phyloP scores from a whole-genome alignment of 2,329 filamentous ascomycete genomes.

The Talaromyces atroroseus region DNA sequence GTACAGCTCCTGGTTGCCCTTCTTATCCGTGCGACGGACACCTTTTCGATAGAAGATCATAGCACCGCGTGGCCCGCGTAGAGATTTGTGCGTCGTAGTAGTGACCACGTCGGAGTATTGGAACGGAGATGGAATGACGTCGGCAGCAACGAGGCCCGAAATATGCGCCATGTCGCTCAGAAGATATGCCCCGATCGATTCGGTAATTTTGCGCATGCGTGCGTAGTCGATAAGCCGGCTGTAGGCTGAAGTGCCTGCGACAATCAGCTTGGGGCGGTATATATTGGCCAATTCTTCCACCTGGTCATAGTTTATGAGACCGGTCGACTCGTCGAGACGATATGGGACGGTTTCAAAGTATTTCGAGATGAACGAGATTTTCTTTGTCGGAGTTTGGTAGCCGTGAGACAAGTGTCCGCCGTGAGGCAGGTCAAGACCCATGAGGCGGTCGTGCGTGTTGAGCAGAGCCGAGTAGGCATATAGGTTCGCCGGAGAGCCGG shows the following conservation, averaged over 20 bases:
- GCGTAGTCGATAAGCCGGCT: constrained; percentile 95
- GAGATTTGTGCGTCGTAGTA: constrained; percentile 98
- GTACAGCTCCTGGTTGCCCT: constrained; percentile 82
- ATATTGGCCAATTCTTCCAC: constrained; percentile 85
- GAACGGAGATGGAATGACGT: constrained; percentile 91
- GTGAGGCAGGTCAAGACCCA: constrained; percentile 93
- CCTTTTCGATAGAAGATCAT: constrained; percentile 99
- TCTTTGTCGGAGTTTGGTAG: constrained; percentile 92
- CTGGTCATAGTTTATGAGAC: constrained; percentile 93
- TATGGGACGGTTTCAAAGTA: constrained; percentile 99
- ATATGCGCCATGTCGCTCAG: constrained; percentile 99
- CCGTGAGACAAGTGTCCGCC: constrained; percentile 94
- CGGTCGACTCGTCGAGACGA: constrained; percentile 68
- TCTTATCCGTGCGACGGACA: constrained; percentile 85
- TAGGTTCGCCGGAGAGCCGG: constrained; percentile 69
- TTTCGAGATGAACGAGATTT: constrained; percentile 95
- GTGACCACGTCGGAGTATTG: constrained; percentile 91
- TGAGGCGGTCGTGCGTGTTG: constrained; percentile 89
- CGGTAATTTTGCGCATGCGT: constrained; percentile 92
- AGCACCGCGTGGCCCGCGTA: constrained; percentile 91
- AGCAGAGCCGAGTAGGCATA: constrained; percentile 94
- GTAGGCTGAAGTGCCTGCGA: constrained; percentile 96
- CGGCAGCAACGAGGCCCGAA: constrained; percentile 87
- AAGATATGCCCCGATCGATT: constrained; percentile 88
- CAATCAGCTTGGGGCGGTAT: constrained; percentile 92